Evolutionary conservation across 768 basidiomycete species (phyloP), one percentile per base, ranked within the genome.

Genomic region (Terana coerulea): DNA sequence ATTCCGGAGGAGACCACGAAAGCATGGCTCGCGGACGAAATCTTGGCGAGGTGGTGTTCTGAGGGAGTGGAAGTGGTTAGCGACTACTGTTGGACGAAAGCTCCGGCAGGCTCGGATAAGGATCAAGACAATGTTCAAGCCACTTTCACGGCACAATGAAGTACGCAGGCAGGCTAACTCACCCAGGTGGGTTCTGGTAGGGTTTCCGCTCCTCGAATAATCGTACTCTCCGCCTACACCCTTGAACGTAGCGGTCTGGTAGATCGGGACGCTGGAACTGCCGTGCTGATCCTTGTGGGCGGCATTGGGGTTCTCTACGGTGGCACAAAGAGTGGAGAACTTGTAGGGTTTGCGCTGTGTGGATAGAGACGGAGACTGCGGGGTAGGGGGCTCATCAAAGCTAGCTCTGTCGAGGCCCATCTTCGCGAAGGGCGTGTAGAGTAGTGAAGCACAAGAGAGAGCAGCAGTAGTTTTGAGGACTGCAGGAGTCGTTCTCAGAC

Each of bases 31-130:
- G 95, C 93, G 25, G 89, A 91, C 29, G 95, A 97, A 61, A 99
- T 93, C 75, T 98, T 93, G 52, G 95, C 95, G 41, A 99, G 78
- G 66, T 98, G 97, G 59, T 98, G 91, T 67, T 98, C 97, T 98
- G 65, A 19, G 39, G 21, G 19, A 21, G 21, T 9, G 39, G 9
- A 19, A 15, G 34, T 41, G 52, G 35, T 26, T 30, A 40, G 11
- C 33, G 36, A 33, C 21, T n/a, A 28, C 15, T 17, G 29, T 6
- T 12, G 12, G 15, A 11, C n/a, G 24, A 8, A n/a, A 7, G 36
- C 31, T 34, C 31, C 31, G 9, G 9, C 31, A 8, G n/a, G n/a
- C n/a, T n/a, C n/a, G n/a, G n/a, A n/a, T n/a, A n/a, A n/a, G n/a
- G n/a, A n/a, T n/a, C n/a, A n/a, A n/a, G n/a, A n/a, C n/a, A n/a